A percentile compares a stretch with the other conserved stretches of the same genome.
These are phyloP conservation scores for Cyphellophora attinorum DNA, from an alignment of 2,329 filamentous ascomycete genomes.

Conservation along the genomic window DNA sequence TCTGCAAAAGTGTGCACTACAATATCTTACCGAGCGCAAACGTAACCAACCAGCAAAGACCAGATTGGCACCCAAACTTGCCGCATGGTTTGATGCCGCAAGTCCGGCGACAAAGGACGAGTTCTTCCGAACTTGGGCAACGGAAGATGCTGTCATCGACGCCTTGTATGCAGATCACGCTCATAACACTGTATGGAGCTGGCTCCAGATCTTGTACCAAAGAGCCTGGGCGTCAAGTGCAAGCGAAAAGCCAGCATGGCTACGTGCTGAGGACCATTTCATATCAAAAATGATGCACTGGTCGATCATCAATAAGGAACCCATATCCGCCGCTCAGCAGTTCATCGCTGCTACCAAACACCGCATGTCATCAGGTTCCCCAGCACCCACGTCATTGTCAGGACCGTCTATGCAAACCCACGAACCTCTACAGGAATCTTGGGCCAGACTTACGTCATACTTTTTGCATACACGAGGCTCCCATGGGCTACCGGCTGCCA, in stretches of 20 bases:
- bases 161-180: constrained; percentile 14
- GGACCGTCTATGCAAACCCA: background rate
- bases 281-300: constrained; percentile 15
- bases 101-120: constrained; percentile 7
- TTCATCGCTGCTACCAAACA: constrained; percentile 15
- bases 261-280: constrained; percentile 14
- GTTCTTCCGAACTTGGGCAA: constrained; percentile 9
- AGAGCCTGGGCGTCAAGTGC: no score
- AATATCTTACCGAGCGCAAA: constrained; percentile 10
- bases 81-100: constrained; percentile 14
- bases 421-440: background rate
- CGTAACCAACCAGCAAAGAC: constrained; percentile 3
- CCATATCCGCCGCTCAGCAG: constrained; percentile 14
- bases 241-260: no score
- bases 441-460: constrained; percentile 15
- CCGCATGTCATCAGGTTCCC: constrained; percentile 1
- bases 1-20: constrained; percentile 8
- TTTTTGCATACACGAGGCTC: constrained; percentile 20
- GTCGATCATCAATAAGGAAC: constrained; percentile 6
- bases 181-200: constrained; percentile 18
- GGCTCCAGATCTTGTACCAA: constrained; percentile 14
- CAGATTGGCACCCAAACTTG: constrained; percentile 10
- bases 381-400: background rate
- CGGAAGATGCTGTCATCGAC: constrained; percentile 6
- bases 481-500: constrained; percentile 19